Evolutionary conservation across 306 rosid species (phyloP), one percentile per base, ranked within the genome.

Genomic region (Alnus rubra): DNA sequence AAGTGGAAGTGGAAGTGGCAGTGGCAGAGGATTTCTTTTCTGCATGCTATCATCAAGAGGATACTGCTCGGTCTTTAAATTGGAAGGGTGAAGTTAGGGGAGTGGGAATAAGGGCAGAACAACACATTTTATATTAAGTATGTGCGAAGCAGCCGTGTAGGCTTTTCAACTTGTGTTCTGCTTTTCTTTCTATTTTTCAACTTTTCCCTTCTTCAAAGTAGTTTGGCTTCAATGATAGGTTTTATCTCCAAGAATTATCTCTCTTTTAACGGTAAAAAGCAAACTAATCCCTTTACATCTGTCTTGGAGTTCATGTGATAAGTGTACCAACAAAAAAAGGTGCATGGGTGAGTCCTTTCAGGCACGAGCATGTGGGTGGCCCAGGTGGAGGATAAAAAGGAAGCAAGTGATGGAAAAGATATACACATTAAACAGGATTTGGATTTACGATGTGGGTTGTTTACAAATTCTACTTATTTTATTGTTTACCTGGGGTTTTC

Each of bases 171-270:
- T 58, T 73, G 74, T 65, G 45, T 59, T 68, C 18, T 8, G 58
- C 30, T 58, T 53, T 6, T 33, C 70, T 62, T 53, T 84, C 85
- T 53, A 56, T 69, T 69, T 84, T 74, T 59, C 59, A 52, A 7
- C 60, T 74, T 84, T 76, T 69, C 37, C 52, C 78, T 78, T 55
- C 75, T 84, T 78, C 80, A 78, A 77, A 71, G 78, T 80, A 80
- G 80, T 74, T 84, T 72, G 87, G 81, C 60, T 77, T 81, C 82
- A 65, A 83, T 78, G 79, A 80, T 77, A 80, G 77, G 82, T 81
- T 70, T 78, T 75, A 78, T 75, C 86, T 84, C 87, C 54, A 79
- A 73, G 74, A 79, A 42, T 75, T 74, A 4, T 42, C 19, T 63
- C 7, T 69, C 55, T 82, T 83, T 74, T 82, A 82, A 76, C 75